Evolutionary conservation across 164 flowering plant genomes (phyloP), one percentile per base, ranked within the genome.

Genomic region (Paratinospora sagittata): DNA sequence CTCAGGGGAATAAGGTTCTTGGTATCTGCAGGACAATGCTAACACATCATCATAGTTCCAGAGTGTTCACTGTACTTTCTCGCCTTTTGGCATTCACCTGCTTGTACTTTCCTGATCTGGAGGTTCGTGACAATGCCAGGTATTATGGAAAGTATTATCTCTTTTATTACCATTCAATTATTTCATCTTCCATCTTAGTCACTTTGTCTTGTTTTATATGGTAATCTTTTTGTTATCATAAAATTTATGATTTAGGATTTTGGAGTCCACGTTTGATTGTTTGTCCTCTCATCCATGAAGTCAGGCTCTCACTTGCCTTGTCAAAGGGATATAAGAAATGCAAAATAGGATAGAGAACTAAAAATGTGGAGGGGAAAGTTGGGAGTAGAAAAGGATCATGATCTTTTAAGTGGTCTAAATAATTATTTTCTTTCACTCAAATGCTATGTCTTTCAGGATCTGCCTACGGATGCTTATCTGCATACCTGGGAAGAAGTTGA

Each of bases 91-190:
- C 93, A 43, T 91, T 87, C 80, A 81, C 85, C 24, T 84, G 91
- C 78, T 91, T 89, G 41, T 87, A 82, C 79, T 92, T 95, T 77
- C 98, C 98, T 58, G 97, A 95, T 81, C 65, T 95, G 86, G 98
- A 95, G 81, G 85, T 95, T 75, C 97, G 99, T 73, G 99, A 95
- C 71, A 85, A 82, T 89, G 97, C 98, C 78, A 91, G 98, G 99
- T 95, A 85, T 39, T 70, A 33, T 55, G 7, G 55, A 70, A 49
- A 62, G 55, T 55, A 9, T 75, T 39, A 1, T 12, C 60, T 60
- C 23, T 8, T 33, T 62, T 10, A 8, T 60, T 30, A n/a, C 47
- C 49, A 37, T 45, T 52, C 58, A 52, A 52, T 19, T 52, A 52
- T 45, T 34, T 6, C 39, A 74, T 74, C 36, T 67, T 68, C 23